phyloP scores from a whole-genome alignment of 225 moss, liverwort and hornwort species.

The Anthoceros angustus region DNA sequence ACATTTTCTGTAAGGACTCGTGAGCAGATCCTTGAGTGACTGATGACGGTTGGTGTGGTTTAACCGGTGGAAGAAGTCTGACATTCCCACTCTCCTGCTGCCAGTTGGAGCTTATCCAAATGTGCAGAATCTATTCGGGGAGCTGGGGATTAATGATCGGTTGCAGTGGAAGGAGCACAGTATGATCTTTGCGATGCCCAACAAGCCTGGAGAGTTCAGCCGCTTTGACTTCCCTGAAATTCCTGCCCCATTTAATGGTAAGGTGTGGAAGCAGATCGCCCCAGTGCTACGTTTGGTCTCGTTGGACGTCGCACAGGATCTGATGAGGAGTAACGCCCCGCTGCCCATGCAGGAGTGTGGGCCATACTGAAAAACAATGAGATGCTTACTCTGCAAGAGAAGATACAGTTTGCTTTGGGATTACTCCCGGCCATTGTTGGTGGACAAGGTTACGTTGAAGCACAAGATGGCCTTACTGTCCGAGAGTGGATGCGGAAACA shows the following conservation, averaged over 20 bases:
- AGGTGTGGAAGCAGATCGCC: not conserved
- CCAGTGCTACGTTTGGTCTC: not conserved
- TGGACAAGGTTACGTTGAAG: constrained; percentile 84
- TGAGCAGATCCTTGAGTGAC: not conserved
- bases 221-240: constrained; percentile 84
- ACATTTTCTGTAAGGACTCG: constrained; percentile 62
- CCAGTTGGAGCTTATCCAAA: constrained; percentile 96
- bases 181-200: constrained; percentile 94
- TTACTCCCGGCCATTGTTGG: constrained; percentile 88
- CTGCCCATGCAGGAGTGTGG: constrained; percentile 52
- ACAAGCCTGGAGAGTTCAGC: constrained; percentile 87
- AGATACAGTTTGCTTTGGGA: constrained; percentile 78
- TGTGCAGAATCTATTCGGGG: constrained; percentile 83
- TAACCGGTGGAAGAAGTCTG: not conserved
- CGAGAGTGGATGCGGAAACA: constrained; percentile 96
- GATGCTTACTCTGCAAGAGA: constrained; percentile 78
- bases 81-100: too few species aligned
- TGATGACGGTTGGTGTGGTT: not conserved
- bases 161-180: constrained; percentile 99
- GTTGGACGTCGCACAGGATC: not conserved
- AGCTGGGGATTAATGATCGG: constrained; percentile 86
- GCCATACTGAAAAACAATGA: constrained; percentile 89
- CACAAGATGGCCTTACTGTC: constrained; percentile 84
- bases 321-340: not conserved
- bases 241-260: constrained; percentile 87